Percentiles rank a stretch among this genome's conserved stretches.
Conservation (phyloP, 106 monocot genomes). For the Platanthera guangdongensis region DNA sequence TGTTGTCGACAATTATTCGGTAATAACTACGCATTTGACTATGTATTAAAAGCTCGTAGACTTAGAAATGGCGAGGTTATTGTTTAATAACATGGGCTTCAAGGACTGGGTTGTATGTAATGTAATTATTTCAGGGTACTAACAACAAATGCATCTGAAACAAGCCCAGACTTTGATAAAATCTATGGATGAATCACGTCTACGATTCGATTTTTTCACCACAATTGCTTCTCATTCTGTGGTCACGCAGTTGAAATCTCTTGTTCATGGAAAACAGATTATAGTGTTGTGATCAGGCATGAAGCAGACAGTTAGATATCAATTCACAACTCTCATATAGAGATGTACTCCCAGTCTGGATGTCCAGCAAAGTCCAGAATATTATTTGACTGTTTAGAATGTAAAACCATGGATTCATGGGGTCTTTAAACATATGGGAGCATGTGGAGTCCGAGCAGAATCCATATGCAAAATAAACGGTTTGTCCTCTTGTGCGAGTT, state of each 20-base stretch:
- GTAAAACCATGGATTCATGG: conserved; percentile 24
- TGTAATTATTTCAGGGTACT: conserved; percentile 28
- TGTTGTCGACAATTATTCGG: conserved; percentile 9
- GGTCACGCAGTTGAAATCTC: conserved; percentile 19
- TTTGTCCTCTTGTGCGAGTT: conserved; percentile 17
- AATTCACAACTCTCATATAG: conserved; percentile 21
- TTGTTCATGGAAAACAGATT: conserved; percentile 17
- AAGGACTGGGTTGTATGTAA: conserved; percentile 31
- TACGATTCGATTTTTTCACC: conserved; percentile 23
- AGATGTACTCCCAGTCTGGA: conserved; percentile 26
- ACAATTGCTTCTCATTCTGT: conserved; percentile 25
- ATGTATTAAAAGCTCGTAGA: conserved; percentile 29
- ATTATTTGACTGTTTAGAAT: conserved; percentile 16
- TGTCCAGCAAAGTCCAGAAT: conserved; percentile 9
- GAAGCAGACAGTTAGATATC: conserved; percentile 16
- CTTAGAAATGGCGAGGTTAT: conserved; percentile 15
- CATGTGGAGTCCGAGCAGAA: conserved; percentile 14
- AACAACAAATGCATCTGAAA: conserved; percentile 4
- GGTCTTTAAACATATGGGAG: conserved; percentile 21
- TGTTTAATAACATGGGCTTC: conserved; percentile 16
- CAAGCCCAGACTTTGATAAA: conserved; percentile 17
- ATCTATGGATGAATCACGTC: conserved; percentile 12
- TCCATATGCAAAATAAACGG: conserved; percentile 13
- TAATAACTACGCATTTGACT: conserved; percentile 23
- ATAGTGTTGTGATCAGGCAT: conserved; percentile 24